These are phyloP conservation scores for Hyaloscypha hepaticicola DNA, from an alignment of 495 filamentous ascomycete species.

Conservation along the genomic window DNA sequence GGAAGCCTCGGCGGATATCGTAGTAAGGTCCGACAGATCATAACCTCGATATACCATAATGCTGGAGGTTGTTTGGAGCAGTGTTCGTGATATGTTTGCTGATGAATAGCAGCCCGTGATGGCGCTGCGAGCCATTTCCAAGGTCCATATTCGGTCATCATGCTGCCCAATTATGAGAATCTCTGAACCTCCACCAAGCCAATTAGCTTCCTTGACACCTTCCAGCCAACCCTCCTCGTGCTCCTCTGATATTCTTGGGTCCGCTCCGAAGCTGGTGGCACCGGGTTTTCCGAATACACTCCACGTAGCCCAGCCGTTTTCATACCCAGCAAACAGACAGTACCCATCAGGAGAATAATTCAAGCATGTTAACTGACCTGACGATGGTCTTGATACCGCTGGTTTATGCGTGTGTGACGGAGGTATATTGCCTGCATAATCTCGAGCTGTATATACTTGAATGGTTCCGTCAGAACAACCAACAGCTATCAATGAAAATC, in stretches of 20 bases:
- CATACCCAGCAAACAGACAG: conserved; percentile 91
- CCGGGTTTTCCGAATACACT: conserved; percentile 93
- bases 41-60: conserved; percentile 92
- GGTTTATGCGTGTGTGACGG: conserved; percentile 77
- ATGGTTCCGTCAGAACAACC: conserved; percentile 80
- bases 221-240: conserved; percentile 72
- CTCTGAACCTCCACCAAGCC: conserved; percentile 86
- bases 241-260: conserved; percentile 56
- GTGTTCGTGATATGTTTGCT: conserved; percentile 81
- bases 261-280: conserved; percentile 74
- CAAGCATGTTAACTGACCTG: conserved; percentile 71
- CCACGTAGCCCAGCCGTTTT: conserved; percentile 92
- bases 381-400: conserved; percentile 59
- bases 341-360: conserved; percentile 95
- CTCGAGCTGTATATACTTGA: conserved; percentile 82
- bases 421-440: conserved; percentile 91
- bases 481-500: conserved; percentile 89
- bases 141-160: conserved; percentile 77
- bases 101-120: conserved; percentile 87
- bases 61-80: conserved; percentile 83
- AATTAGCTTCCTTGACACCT: conserved; percentile 71
- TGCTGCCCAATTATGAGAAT: conserved; percentile 67
- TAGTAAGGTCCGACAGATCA: conserved; percentile 83
- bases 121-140: conserved; percentile 91
- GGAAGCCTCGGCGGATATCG: conserved; percentile 87